phyloP scores from a whole-genome alignment of 2,329 filamentous ascomycete genomes.

The Cryphonectria radicalis region DNA sequence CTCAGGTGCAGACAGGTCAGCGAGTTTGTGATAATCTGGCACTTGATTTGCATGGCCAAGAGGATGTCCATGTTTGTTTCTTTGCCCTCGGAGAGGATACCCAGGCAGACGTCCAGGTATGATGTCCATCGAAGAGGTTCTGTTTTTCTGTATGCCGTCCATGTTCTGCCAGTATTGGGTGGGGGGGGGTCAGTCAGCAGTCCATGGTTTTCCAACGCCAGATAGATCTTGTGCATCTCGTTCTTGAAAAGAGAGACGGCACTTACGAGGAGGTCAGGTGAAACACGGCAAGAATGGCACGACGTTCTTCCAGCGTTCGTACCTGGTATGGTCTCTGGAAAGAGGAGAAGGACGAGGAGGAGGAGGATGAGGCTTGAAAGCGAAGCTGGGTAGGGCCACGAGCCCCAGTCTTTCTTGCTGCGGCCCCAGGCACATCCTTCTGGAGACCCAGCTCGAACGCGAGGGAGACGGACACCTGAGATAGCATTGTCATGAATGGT shows the following conservation, averaged over 20 bases:
- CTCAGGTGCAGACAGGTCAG: constrained; percentile 27
- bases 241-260: not conserved
- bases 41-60: constrained; percentile 33
- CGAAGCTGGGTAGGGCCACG: not conserved
- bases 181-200: not conserved
- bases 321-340: not conserved
- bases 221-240: not conserved
- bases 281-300: constrained; percentile 25
- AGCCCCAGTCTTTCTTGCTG: not conserved
- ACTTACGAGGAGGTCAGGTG: constrained; percentile 36
- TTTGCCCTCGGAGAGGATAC: constrained; percentile 20
- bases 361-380: not conserved
- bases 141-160: constrained; percentile 30
- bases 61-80: constrained; percentile 32
- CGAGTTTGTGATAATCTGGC: constrained; percentile 36
- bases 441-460: constrained; percentile 35
- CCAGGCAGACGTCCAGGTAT: constrained; percentile 29
- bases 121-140: constrained; percentile 30
- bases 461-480: constrained; percentile 34
- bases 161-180: constrained; percentile 9
- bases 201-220: not conserved
- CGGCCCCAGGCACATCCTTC: constrained; percentile 24
- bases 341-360: too few species aligned
- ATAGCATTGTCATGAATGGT: constrained; percentile 35
- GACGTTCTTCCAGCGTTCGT: constrained; percentile 26